phyloP scores from a whole-genome alignment of 192 early-diverging fungal species.

The Linderina pennispora region DNA sequence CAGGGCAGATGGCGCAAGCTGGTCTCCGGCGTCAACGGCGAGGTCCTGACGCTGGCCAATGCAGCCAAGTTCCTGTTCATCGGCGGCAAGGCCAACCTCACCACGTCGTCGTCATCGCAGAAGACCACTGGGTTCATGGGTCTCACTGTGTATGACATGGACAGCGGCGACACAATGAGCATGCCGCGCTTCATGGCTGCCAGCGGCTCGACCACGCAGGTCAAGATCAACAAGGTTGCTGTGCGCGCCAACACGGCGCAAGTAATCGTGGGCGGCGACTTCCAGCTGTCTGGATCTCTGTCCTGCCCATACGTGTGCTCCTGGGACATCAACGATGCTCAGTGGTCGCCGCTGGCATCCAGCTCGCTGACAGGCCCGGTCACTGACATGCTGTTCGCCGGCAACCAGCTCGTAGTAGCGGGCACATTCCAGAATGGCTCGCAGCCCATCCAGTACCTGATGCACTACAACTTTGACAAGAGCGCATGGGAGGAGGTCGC shows the following conservation, averaged over 20 bases:
- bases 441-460: slow-evolving; percentile 31
- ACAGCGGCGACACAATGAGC: slow-evolving; percentile 9
- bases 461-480: slow-evolving; percentile 46
- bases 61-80: slow-evolving; percentile 51
- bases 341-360: slow-evolving; percentile 42
- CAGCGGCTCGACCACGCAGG: slow-evolving; percentile 3
- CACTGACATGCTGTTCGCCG: slow-evolving; percentile 35
- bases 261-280: slow-evolving; percentile 48
- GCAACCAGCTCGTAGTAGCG: slow-evolving; percentile 43
- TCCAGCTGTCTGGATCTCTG: slow-evolving; percentile 34
- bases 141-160: slow-evolving; percentile 48
- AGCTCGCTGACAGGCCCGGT: slow-evolving; percentile 32
- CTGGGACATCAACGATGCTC: slow-evolving; percentile 39
- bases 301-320: slow-evolving; percentile 42
- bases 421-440: slow-evolving; percentile 53
- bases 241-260: slow-evolving; percentile 37
- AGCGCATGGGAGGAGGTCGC: slow-evolving; percentile 44
- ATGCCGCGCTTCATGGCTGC: slow-evolving; percentile 22
- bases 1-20: slow-evolving; percentile 43
- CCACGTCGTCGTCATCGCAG: background rate
- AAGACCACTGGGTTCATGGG: slow-evolving; percentile 25
- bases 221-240: slow-evolving; percentile 40
- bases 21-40: slow-evolving; percentile 31
- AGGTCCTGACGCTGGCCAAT: slow-evolving; percentile 47
- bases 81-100: slow-evolving; percentile 46